Base-by-base conservation (phyloP, 2,329 filamentous ascomycete genomes). In the Pseudonectria foliicola region DNA sequence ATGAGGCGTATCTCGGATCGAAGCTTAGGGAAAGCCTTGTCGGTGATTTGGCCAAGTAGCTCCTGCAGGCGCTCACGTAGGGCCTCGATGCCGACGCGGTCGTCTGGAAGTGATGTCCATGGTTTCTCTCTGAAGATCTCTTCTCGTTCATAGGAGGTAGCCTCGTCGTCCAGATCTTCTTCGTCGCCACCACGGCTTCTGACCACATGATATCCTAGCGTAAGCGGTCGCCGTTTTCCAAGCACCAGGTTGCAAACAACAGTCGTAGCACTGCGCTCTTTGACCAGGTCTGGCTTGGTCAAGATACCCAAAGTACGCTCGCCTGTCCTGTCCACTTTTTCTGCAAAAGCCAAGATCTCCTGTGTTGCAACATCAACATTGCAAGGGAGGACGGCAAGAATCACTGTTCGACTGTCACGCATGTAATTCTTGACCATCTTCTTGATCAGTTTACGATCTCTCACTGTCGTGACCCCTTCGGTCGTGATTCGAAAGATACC, bases 261-360 rank as follows among this genome's bases (percentile, higher is more conserved):
- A 11, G 57, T 44, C 12, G 61, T 48, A 7, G 49, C 59, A 1
- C 50, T 48, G 1, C 40, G 35, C 34, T 69, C 64, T 2, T n/a
- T n/a, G n/a, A 67, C 64, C 0, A 75, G 56, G 41, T 80, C 75
- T 0, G 71, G 67, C 44, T 77, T 78, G 0, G 73, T 78, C 3
- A 77, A 55, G 0, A 67, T 57, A 0, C 59, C 60, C 24, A 68
- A 45, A 0, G 63, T 68, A 2, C 64, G 46, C 4, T 38, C 27
- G 2, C 64, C 62, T 0, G 49, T 26, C 0, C 55, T 54, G 15
- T 68, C 65, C 7, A 39, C 45, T 1, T 49, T 43, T 6, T 49
- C 41, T 3, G 55, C 55, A 7, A 50, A 41, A 7, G 50, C 42
- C 3, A 60, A 24, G 16, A 58, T 54, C 13, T 53, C 51, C 27